Conservation (phyloP, 2,329 filamentous ascomycete genomes). For the Triangularia verruculosa region DNA sequence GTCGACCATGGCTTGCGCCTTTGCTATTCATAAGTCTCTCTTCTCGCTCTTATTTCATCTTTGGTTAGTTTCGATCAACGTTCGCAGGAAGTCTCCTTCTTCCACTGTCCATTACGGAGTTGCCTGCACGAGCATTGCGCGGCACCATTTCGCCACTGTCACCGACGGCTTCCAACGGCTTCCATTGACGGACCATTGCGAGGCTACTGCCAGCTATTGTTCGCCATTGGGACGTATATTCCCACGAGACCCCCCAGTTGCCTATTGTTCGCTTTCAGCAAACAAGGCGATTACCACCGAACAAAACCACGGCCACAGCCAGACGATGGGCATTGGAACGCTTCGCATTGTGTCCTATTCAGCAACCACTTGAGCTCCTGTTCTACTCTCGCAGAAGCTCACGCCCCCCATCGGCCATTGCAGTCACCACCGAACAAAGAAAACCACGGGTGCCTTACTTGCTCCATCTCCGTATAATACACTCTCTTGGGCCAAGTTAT, state of each 20-base stretch:
- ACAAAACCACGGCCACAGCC: not conserved
- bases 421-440: conserved; percentile 1
- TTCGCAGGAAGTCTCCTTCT: not conserved
- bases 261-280: not conserved
- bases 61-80: not conserved
- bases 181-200: conserved; percentile 22
- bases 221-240: not conserved
- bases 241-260: not conserved
- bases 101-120: not conserved
- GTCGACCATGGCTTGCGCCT: not conserved
- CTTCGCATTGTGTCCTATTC: conserved; percentile 22
- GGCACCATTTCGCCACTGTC: conserved; percentile 12
- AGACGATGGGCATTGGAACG: conserved; percentile 1
- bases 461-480: conserved; percentile 8
- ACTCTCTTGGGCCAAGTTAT: conserved; percentile 1
- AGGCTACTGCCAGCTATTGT: conserved; percentile 1
- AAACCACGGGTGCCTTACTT: conserved; percentile 7
- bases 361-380: conserved; percentile 17
- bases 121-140: not conserved
- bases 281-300: not conserved
- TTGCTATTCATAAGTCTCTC: not conserved
- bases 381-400: not conserved
- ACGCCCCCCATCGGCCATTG: not conserved
- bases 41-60: not conserved
- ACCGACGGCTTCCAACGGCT: conserved; percentile 23